Evolutionary conservation across 1,139 yeast species (phyloP), one percentile per base, ranked within the genome.

Genomic region (Geotrichum klebahnii): DNA sequence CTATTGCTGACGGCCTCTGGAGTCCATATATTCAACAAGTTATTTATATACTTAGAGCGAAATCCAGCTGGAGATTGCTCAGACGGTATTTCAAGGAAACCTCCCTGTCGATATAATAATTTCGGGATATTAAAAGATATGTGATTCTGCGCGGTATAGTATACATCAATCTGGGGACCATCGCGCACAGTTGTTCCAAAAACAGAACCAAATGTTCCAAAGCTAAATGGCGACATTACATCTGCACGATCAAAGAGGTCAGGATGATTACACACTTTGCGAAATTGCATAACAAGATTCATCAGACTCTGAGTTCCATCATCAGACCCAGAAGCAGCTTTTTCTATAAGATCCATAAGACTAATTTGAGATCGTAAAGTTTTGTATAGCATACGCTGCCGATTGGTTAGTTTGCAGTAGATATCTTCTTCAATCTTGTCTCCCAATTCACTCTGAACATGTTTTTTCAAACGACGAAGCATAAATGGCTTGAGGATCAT

Each of bases 261-360:
- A 0, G 99, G 99, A 69, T 92, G 99, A 67, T 92, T 92, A 72
- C 99, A 92, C 44, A 90, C 97, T 67, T 94, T 94, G 69, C 99
- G 81, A 71, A 94, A 92, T 70, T 94, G 98, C 99, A 94, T 94
- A 31, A 94, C 98, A 60, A 94, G 79, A 67, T 94, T 94, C 77
- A 92, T 88, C 68, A 92, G 78, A 31, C 88, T 81, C 59, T 86
- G 88, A 44, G 86, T 82, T 50, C 78, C 85, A 52, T 81, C 87
- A 56, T 82, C 86, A 26, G 68, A 63, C 24, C 78, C 78, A 36
- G 79, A 76, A 19, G 72, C 71, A 3, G 85, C 84, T 58, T 81
- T 78, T 61, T 90, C 97, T 59, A 92, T 79, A 55, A 92, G 81
- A 64, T 92, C 97, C 73, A 82, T 80, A 36, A 92, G 74, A 22